These are phyloP conservation scores for Penicillium coffeae DNA, from an alignment of 495 filamentous ascomycete species.

Conservation along the genomic window DNA sequence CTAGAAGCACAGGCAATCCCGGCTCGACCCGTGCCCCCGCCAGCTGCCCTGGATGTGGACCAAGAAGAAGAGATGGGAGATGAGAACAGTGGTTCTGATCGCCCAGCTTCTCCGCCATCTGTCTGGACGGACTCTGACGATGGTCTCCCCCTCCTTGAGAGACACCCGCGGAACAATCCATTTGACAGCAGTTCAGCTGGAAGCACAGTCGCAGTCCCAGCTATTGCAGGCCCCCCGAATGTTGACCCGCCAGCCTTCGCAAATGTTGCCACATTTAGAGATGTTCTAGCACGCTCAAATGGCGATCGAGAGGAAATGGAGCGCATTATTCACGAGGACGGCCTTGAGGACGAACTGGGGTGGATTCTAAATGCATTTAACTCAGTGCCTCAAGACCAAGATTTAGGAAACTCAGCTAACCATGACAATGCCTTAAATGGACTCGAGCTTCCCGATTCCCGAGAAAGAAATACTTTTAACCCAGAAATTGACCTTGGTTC, in stretches of 20 bases:
- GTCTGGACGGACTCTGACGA: conserved; percentile 24
- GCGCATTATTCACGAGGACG: conserved; percentile 59
- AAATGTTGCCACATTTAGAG: conserved; percentile 44
- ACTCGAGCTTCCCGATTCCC: neutral
- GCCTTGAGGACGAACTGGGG: conserved; percentile 51
- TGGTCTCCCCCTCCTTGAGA: conserved; percentile 8
- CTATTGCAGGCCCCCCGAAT: neutral
- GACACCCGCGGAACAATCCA: neutral
- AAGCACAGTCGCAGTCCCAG: neutral
- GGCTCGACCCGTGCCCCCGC: conserved; percentile 4
- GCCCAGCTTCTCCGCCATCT: conserved; percentile 18
- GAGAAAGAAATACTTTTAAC: neutral
- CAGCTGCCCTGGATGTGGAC: conserved; percentile 1
- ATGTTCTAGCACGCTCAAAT: conserved; percentile 50
- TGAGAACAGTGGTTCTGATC: conserved; percentile 4
- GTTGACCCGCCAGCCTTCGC: conserved; percentile 1
- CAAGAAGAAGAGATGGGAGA: conserved; percentile 11
- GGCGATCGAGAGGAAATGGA: conserved; percentile 58
- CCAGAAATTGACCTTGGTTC: neutral
- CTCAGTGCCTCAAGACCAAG: conserved; percentile 16
- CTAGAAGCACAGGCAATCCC: neutral
- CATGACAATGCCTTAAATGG: neutral
- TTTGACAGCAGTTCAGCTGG: neutral
- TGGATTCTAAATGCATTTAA: conserved; percentile 43
- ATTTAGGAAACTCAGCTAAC: conserved; percentile 6